Evolutionary conservation across 257 asterid species (phyloP).

Genomic region (Gardenia jasminoides): DNA sequence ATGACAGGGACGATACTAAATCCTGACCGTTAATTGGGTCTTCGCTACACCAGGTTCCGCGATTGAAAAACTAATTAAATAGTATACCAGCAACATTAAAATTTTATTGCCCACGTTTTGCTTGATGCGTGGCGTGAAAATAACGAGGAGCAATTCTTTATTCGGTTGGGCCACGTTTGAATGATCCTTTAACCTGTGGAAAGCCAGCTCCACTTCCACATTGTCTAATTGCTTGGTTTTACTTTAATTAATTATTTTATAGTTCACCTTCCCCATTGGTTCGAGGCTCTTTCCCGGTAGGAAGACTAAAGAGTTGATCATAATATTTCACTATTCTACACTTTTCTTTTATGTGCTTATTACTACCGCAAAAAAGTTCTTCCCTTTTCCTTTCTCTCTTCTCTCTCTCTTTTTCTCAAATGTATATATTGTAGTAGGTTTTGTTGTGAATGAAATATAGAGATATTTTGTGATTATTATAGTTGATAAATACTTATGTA

Average conservation of each 20-base stretch:
- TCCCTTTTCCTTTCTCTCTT: no score
- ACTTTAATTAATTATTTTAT: not conserved
- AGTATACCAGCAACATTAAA: not conserved
- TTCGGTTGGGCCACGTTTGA: slow-evolving; percentile 10
- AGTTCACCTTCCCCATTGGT: not conserved
- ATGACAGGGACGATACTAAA: no score
- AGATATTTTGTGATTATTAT: no score
- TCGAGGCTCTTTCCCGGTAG: not conserved
- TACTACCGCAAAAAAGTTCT: no score
- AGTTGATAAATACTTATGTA: no score
- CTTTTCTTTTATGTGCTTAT: no score
- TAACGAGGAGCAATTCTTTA: slow-evolving; percentile 3
- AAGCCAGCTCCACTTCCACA: slow-evolving; percentile 1
- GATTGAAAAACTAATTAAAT: not conserved
- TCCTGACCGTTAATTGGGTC: not conserved
- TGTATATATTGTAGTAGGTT: no score
- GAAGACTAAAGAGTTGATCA: not conserved
- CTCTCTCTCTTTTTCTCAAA: no score
- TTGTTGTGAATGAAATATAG: no score
- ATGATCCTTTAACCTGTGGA: not conserved
- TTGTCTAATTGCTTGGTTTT: not conserved
- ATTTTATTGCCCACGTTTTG: slow-evolving; percentile 28
- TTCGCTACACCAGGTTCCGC: not conserved
- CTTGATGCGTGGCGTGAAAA: slow-evolving; percentile 22
- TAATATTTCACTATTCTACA: no score